These are phyloP conservation scores for Naganishia randhawae DNA, from an alignment of 768 basidiomycete species.

Conservation along the genomic window DNA sequence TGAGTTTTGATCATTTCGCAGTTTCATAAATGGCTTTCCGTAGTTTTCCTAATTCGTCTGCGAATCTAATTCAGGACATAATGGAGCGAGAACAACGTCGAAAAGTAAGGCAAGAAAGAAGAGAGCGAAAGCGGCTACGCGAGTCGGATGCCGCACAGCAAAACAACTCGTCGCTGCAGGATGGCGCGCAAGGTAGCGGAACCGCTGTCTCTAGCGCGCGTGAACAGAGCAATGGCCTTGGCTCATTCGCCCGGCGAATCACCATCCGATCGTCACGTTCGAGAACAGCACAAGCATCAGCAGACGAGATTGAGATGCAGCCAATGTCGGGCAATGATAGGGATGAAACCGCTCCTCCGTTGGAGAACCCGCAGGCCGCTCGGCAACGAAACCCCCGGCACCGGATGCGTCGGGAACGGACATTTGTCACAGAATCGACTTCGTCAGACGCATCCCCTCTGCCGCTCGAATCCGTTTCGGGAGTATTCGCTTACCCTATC, in stretches of 20 bases:
- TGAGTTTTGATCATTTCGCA: slow-evolving; percentile 27
- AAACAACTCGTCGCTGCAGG: slow-evolving; percentile 4
- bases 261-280: neutral
- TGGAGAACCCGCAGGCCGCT: neutral
- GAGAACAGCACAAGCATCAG: neutral
- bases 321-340: slow-evolving; percentile 11
- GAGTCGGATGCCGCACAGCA: slow-evolving; percentile 5
- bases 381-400: slow-evolving; percentile 38
- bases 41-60: neutral
- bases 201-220: slow-evolving; percentile 10
- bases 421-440: slow-evolving; percentile 30
- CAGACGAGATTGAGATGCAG: slow-evolving; percentile 25
- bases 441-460: slow-evolving; percentile 43
- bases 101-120: slow-evolving; percentile 42
- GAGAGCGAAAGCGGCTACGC: slow-evolving; percentile 33
- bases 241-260: slow-evolving; percentile 4
- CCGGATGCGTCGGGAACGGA: slow-evolving; percentile 19
- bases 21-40: neutral
- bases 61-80: slow-evolving; percentile 26
- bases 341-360: slow-evolving; percentile 5
- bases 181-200: slow-evolving; percentile 41
- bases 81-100: slow-evolving; percentile 32
- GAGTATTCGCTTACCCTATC: slow-evolving; percentile 43
- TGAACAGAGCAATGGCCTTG: slow-evolving; percentile 35
- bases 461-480: slow-evolving; percentile 38